Evolutionary conservation across 257 asterid genomes (phyloP).

Genomic region (Scutellaria barbata): DNA sequence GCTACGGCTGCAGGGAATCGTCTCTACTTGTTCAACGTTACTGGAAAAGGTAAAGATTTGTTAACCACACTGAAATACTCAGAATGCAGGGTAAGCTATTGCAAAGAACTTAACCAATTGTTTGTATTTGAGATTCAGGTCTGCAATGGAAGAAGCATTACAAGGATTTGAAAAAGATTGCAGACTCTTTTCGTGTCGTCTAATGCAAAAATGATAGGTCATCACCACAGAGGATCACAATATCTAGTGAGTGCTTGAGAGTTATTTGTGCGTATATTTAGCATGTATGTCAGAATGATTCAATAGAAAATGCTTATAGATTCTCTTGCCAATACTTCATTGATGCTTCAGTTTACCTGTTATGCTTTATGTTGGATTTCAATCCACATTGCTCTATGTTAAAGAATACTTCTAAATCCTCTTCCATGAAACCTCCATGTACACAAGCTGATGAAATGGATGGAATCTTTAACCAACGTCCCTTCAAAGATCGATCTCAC

Average conservation of each 20-base stretch:
- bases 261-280: constrained; percentile 27
- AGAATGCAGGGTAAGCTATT: constrained; percentile 12
- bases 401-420: constrained; percentile 61
- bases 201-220: constrained; percentile 35
- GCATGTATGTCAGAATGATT: constrained; percentile 9
- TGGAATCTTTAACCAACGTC: constrained; percentile 35
- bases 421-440: constrained; percentile 68
- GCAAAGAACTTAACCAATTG: not conserved
- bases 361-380: constrained; percentile 60
- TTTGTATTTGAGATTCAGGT: constrained; percentile 54
- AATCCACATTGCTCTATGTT: constrained; percentile 60
- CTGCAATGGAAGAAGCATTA: constrained; percentile 96
- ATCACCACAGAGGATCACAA: not conserved
- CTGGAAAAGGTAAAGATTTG: constrained; percentile 69
- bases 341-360: constrained; percentile 51
- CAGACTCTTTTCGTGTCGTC: constrained; percentile 81
- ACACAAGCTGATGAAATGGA: constrained; percentile 70
- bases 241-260: not conserved
- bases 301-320: not conserved
- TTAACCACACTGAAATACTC: constrained; percentile 7
- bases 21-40: constrained; percentile 78
- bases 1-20: constrained; percentile 99
- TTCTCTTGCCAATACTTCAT: constrained; percentile 9
- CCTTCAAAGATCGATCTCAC: constrained; percentile 60
- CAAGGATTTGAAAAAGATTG: constrained; percentile 80